Percentiles rank a stretch among this genome's conserved stretches.
Conservation (phyloP, 75 land plant species). For the Ceratopteris richardii region DNA sequence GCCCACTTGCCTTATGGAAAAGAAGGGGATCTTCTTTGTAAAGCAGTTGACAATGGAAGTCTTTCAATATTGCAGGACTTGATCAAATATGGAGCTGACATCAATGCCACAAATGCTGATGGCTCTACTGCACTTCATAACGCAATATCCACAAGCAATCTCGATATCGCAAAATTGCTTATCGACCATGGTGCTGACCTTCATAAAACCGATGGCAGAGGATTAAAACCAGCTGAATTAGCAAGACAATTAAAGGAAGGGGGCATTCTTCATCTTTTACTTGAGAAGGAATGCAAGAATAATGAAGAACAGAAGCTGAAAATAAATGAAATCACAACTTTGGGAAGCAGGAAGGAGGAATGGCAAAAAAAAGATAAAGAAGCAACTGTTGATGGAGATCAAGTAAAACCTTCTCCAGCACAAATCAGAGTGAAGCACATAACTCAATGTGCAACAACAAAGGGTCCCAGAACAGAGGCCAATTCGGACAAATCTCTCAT, state of each 20-base stretch:
- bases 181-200: constrained; percentile 9
- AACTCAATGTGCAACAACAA: not conserved
- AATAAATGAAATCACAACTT: too few relatives aligned
- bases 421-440: not conserved
- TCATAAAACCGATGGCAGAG: constrained; percentile 1
- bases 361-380: too few relatives aligned
- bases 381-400: too few relatives aligned
- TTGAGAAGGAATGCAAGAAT: not conserved
- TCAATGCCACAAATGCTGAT: constrained; percentile 7
- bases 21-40: constrained; percentile 4
- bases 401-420: too few relatives aligned
- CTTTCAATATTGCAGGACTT: not conserved
- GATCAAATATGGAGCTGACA: constrained; percentile 4
- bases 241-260: not conserved
- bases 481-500: not conserved
- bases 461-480: not conserved
- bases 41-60: not conserved
- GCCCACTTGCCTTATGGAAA: not conserved
- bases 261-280: not conserved
- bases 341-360: not conserved
- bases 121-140: constrained; percentile 9
- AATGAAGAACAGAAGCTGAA: not conserved
- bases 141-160: constrained; percentile 1
- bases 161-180: not conserved
- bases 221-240: not conserved